phyloP scores from a whole-genome alignment of 768 basidiomycete species.

The Hygrocybe punicea region DNA sequence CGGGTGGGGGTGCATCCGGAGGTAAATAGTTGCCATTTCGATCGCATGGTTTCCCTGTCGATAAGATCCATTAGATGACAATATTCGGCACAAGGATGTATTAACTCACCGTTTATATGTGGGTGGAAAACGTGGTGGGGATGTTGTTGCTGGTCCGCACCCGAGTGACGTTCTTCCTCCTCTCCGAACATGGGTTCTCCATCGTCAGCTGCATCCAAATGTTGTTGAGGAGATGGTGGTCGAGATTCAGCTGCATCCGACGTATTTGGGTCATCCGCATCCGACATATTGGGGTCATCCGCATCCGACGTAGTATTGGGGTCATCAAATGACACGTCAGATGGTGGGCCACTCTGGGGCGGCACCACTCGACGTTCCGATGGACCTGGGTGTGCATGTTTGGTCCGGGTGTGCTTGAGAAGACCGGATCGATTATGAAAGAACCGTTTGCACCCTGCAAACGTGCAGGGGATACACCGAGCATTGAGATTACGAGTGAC shows the following conservation, averaged over 20 bases:
- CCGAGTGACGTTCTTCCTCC: no score
- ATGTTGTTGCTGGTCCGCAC: not conserved
- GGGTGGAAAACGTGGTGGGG: not conserved
- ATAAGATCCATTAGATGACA: not conserved
- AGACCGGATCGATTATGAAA: not conserved
- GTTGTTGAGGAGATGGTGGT: no score
- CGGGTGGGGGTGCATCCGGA: not conserved
- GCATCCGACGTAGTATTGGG: no score
- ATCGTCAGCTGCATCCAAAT: no score
- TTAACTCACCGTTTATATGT: not conserved
- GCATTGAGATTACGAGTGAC: no score
- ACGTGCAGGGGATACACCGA: not conserved
- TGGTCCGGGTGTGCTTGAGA: not conserved
- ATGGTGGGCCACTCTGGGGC: no score
- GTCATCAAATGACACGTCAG: not conserved
- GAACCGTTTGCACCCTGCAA: not conserved
- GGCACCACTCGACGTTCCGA: not conserved
- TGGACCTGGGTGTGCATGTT: not conserved
- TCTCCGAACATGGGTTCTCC: no score
- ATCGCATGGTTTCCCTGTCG: conserved; percentile 1
- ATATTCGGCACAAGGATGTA: not conserved
- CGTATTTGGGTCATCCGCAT: no score
- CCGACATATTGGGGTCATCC: no score
- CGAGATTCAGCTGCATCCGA: no score
- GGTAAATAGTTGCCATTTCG: not conserved